These are phyloP conservation scores for Paspalum notatum DNA, from an alignment of 176 grass and related monocot genomes.

Conservation along the genomic window DNA sequence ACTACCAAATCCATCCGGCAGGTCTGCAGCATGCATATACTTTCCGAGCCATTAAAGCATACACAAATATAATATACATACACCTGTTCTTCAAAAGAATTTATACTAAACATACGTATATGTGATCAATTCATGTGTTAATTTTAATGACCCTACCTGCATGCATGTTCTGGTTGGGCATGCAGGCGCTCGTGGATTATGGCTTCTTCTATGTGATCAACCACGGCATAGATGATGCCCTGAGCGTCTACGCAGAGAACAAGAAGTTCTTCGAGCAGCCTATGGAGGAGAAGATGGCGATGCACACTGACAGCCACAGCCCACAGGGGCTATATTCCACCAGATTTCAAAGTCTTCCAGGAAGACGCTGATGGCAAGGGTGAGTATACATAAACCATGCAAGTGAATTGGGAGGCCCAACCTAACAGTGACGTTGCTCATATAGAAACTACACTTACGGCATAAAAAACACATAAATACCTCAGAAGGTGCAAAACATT, in stretches of 20 bases:
- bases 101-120: no score
- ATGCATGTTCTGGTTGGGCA: neutral
- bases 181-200: constrained; percentile 55
- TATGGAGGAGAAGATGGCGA: constrained; percentile 47
- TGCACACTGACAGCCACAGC: constrained; percentile 38
- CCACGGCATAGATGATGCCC: constrained; percentile 44
- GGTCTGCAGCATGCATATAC: neutral
- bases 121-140: no score
- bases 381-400: neutral
- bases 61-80: no score
- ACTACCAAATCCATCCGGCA: constrained; percentile 46
- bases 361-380: constrained; percentile 38
- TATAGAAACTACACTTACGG: no score
- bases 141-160: no score
- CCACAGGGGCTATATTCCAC: constrained; percentile 54
- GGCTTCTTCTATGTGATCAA: constrained; percentile 67
- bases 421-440: neutral
- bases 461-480: no score
- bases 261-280: constrained; percentile 56
- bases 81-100: no score
- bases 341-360: constrained; percentile 46
- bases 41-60: no score
- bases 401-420: no score
- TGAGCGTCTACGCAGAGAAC: constrained; percentile 48
- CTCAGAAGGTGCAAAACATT: no score